phyloP scores from a whole-genome alignment of 2,329 filamentous ascomycete genomes.

The Colletotrichum sp. region DNA sequence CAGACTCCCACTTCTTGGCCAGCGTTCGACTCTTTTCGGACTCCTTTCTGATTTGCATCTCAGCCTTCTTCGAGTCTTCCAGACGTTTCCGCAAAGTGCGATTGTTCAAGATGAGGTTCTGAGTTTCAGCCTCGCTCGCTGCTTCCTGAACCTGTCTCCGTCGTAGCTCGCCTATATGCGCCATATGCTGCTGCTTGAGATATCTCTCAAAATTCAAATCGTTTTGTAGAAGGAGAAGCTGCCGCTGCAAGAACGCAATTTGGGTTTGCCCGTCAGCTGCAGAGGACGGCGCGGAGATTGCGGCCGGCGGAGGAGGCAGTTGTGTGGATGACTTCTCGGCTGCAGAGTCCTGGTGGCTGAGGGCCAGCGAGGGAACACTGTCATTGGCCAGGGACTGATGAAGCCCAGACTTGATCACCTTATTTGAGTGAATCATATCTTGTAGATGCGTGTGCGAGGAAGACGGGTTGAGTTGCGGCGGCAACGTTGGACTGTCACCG shows the following conservation, averaged over 20 bases:
- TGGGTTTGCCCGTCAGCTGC: slow-evolving; percentile 39
- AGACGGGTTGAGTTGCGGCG: slow-evolving; percentile 52
- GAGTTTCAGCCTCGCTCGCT: slow-evolving; percentile 80
- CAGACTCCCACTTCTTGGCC: slow-evolving; percentile 79
- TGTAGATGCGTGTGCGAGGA: slow-evolving; percentile 62
- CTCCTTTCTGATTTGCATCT: slow-evolving; percentile 74
- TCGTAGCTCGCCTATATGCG: slow-evolving; percentile 80
- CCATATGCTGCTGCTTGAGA: slow-evolving; percentile 82
- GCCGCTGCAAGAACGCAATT: slow-evolving; percentile 67
- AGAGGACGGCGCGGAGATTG: slow-evolving; percentile 13
- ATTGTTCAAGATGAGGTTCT: slow-evolving; percentile 80
- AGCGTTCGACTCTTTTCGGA: slow-evolving; percentile 74
- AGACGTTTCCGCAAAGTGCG: slow-evolving; percentile 75
- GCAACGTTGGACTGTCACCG: slow-evolving; percentile 68
- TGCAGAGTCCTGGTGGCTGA: slow-evolving; percentile 54
- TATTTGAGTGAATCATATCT: slow-evolving; percentile 66
- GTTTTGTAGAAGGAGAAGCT: slow-evolving; percentile 78
- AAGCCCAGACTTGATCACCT: slow-evolving; percentile 59
- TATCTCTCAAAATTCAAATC: slow-evolving; percentile 85
- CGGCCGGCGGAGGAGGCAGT: slow-evolving; percentile 30
- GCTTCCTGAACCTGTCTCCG: slow-evolving; percentile 77
- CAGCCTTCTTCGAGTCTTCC: slow-evolving; percentile 73
- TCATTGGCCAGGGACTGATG: slow-evolving; percentile 63
- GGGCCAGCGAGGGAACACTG: slow-evolving; percentile 58
- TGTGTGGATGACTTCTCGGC: slow-evolving; percentile 41